Conservation (phyloP, 768 basidiomycete species). For the Chlorophyllum brunneum region DNA sequence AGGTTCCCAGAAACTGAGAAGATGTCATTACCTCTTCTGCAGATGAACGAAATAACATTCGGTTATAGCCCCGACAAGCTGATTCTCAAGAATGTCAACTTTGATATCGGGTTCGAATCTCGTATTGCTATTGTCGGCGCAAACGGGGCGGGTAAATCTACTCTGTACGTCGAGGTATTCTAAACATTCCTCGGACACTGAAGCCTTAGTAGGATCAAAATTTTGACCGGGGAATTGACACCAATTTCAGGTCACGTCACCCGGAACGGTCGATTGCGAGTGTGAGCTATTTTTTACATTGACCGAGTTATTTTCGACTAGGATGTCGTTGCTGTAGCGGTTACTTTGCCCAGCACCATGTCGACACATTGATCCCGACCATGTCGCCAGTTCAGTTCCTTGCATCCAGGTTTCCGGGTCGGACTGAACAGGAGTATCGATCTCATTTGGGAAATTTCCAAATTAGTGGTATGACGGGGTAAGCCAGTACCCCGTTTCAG, state of each 20-base stretch:
- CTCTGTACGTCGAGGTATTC: slow-evolving; percentile 50
- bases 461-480: slow-evolving; percentile 95
- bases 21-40: slow-evolving; percentile 92
- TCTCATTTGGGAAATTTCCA: slow-evolving; percentile 96
- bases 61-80: slow-evolving; percentile 79
- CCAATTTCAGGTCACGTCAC: slow-evolving; percentile 77
- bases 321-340: slow-evolving; percentile 43
- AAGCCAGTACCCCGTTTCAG: slow-evolving; percentile 15
- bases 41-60: slow-evolving; percentile 88
- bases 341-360: slow-evolving; percentile 94
- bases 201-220: slow-evolving; percentile 66
- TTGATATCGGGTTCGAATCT: slow-evolving; percentile 93
- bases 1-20: slow-evolving; percentile 97
- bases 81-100: slow-evolving; percentile 74
- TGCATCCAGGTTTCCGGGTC: slow-evolving; percentile 88
- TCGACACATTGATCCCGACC: slow-evolving; percentile 80
- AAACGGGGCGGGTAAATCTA: slow-evolving; percentile 96
- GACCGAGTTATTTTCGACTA: neutral
- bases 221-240: slow-evolving; percentile 80
- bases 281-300: slow-evolving; percentile 44
- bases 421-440: slow-evolving; percentile 94
- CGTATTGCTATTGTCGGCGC: slow-evolving; percentile 94
- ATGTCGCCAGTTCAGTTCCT: slow-evolving; percentile 95
- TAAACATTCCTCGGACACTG: neutral
- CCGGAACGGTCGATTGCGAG: slow-evolving; percentile 86